Conservation (phyloP, 495 filamentous ascomycete genomes). For the Talaromyces proteolyticus region DNA sequence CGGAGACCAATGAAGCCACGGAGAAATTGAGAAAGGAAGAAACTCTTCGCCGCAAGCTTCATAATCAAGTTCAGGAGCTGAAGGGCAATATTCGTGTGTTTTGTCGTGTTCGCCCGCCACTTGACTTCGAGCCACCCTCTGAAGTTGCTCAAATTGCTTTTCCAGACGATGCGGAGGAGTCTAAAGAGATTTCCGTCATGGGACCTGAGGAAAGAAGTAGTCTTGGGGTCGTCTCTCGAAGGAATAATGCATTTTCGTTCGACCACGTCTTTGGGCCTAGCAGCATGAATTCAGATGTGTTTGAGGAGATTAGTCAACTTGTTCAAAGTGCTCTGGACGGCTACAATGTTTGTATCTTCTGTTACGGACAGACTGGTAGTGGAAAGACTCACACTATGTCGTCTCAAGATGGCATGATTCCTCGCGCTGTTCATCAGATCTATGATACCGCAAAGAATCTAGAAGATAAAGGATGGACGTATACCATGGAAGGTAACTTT, state of each 20-base stretch:
- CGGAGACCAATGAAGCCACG: slow-evolving; percentile 59
- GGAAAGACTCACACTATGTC: slow-evolving; percentile 98
- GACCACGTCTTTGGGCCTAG: slow-evolving; percentile 85
- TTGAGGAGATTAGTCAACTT: slow-evolving; percentile 94
- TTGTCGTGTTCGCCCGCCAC: slow-evolving; percentile 86
- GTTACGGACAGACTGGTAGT: slow-evolving; percentile 95
- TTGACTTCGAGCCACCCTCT: slow-evolving; percentile 49
- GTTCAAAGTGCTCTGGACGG: slow-evolving; percentile 95
- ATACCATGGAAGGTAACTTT: slow-evolving; percentile 90
- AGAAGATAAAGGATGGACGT: slow-evolving; percentile 88
- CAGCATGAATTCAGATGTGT: slow-evolving; percentile 78
- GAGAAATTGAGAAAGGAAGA: slow-evolving; percentile 89
- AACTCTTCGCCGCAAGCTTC: slow-evolving; percentile 81
- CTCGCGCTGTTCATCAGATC: slow-evolving; percentile 85
- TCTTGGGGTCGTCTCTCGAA: slow-evolving; percentile 65
- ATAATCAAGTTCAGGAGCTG: slow-evolving; percentile 98
- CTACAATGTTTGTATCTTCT: slow-evolving; percentile 99
- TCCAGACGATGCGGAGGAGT: slow-evolving; percentile 69
- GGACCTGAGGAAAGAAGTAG: slow-evolving; percentile 82
- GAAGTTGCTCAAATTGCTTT: slow-evolving; percentile 65
- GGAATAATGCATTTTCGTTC: slow-evolving; percentile 82
- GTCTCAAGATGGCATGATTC: slow-evolving; percentile 90
- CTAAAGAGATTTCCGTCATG: slow-evolving; percentile 76
- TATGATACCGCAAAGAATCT: slow-evolving; percentile 78
- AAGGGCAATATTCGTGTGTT: slow-evolving; percentile 99